Conservation (phyloP, 129 eudicot species). For the Saposhnikovia divaricata region DNA sequence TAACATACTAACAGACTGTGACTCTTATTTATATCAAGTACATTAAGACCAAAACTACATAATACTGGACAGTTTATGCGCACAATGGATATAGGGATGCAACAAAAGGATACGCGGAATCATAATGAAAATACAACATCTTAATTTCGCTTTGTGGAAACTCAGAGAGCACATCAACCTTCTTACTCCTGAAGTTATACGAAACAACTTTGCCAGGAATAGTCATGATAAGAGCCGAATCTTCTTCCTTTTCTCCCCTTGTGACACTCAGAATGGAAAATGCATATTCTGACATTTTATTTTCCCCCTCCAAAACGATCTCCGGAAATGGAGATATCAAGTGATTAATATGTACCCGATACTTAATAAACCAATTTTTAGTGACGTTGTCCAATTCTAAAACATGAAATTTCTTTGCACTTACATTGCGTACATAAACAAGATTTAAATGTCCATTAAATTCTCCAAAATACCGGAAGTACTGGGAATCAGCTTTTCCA, state of each 20-base stretch:
- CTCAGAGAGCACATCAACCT: not conserved
- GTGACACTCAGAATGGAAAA: not conserved
- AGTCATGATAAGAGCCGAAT: slow-evolving; percentile 13
- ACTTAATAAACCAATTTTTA: slow-evolving; percentile 19
- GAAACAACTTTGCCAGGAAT: slow-evolving; percentile 21
- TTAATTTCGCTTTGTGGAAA: not conserved
- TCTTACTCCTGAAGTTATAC: slow-evolving; percentile 9
- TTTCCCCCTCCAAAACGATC: not conserved
- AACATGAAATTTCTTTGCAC: not conserved
- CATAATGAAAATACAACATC: too few species aligned
- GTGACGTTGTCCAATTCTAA: slow-evolving; percentile 3
- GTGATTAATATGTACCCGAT: slow-evolving; percentile 4
- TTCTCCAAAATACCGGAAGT: not conserved
- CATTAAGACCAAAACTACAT: too few species aligned
- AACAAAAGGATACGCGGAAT: too few species aligned
- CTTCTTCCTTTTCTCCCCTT: slow-evolving; percentile 25
- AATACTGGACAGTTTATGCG: too few species aligned
- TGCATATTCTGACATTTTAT: not conserved
- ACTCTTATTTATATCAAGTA: too few species aligned
- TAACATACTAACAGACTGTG: too few species aligned
- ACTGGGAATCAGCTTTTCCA: too few species aligned
- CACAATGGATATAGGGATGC: too few species aligned
- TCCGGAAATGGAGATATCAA: not conserved
- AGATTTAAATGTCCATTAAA: slow-evolving; percentile 14
- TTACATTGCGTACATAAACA: not conserved